These are phyloP conservation scores for Pseudomassariella vexata DNA, from an alignment of 2,329 filamentous ascomycete species.

Conservation along the genomic window DNA sequence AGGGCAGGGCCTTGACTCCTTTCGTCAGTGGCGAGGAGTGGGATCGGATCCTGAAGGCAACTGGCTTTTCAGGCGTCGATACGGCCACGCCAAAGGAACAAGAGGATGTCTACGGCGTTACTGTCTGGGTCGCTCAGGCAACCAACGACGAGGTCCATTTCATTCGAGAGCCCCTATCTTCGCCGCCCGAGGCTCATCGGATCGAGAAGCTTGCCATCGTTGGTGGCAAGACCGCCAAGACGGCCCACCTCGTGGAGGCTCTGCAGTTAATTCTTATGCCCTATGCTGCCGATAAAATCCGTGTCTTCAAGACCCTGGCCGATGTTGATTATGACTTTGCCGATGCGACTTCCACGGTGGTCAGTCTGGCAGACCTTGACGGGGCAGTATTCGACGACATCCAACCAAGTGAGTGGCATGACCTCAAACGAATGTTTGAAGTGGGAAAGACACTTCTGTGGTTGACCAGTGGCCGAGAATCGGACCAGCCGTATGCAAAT, in stretches of 20 bases:
- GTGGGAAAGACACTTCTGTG: slow-evolving; percentile 6
- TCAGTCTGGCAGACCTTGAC: slow-evolving; percentile 8
- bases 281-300: not conserved
- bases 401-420: slow-evolving; percentile 1
- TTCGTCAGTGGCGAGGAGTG: slow-evolving; percentile 9
- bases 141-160: slow-evolving; percentile 16
- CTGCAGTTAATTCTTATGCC: not conserved
- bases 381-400: slow-evolving; percentile 8
- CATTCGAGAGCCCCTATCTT: slow-evolving; percentile 4
- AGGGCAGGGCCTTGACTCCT: slow-evolving; percentile 14
- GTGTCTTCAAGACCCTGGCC: not conserved
- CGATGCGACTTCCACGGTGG: not conserved
- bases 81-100: slow-evolving; percentile 8
- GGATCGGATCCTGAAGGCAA: slow-evolving; percentile 14
- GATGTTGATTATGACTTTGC: slow-evolving; percentile 1
- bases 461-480: not conserved
- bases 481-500: not conserved
- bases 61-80: slow-evolving; percentile 24
- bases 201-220: slow-evolving; percentile 1
- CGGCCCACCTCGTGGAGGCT: not conserved
- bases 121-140: slow-evolving; percentile 25
- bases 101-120: not conserved
- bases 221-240: slow-evolving; percentile 2
- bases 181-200: not conserved
- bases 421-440: slow-evolving; percentile 10